Conservation (phyloP, 768 basidiomycete species). For the Kwoniella dendrophila region DNA sequence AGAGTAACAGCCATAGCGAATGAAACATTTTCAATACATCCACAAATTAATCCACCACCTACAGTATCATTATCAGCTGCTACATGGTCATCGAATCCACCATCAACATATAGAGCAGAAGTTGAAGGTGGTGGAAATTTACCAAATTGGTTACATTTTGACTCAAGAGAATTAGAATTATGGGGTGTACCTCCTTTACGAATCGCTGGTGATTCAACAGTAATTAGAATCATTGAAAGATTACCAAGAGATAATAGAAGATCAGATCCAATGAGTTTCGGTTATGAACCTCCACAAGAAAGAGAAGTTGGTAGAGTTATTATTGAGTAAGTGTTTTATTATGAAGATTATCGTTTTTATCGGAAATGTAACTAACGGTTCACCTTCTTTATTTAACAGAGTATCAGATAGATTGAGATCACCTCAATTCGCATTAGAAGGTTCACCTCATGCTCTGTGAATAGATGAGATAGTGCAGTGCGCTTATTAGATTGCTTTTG, state of each 20-base stretch:
- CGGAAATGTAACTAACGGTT: constrained; percentile 13
- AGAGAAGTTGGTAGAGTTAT: constrained; percentile 50
- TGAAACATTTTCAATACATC: constrained; percentile 56
- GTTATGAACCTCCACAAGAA: constrained; percentile 49
- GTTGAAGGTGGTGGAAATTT: constrained; percentile 40
- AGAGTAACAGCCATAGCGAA: constrained; percentile 47
- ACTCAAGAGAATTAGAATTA: constrained; percentile 51
- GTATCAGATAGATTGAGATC: constrained; percentile 45
- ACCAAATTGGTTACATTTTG: constrained; percentile 55
- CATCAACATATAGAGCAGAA: constrained; percentile 54
- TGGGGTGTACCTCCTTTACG: constrained; percentile 53
- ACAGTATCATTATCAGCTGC: constrained; percentile 51
- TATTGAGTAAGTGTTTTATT: constrained; percentile 49
- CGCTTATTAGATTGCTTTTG: background rate
- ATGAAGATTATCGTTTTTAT: background rate
- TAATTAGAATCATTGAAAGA: constrained; percentile 50
- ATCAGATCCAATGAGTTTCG: constrained; percentile 48
- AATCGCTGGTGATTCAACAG: constrained; percentile 39
- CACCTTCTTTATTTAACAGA: constrained; percentile 15
- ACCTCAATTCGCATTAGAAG: constrained; percentile 48
- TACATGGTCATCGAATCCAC: constrained; percentile 54
- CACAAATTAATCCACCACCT: constrained; percentile 53
- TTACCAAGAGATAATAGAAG: constrained; percentile 47
- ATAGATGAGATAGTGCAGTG: background rate
- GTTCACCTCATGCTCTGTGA: constrained; percentile 48